These are phyloP conservation scores for Alternaria consortialis DNA, from an alignment of 2,329 filamentous ascomycete species.

Conservation along the genomic window DNA sequence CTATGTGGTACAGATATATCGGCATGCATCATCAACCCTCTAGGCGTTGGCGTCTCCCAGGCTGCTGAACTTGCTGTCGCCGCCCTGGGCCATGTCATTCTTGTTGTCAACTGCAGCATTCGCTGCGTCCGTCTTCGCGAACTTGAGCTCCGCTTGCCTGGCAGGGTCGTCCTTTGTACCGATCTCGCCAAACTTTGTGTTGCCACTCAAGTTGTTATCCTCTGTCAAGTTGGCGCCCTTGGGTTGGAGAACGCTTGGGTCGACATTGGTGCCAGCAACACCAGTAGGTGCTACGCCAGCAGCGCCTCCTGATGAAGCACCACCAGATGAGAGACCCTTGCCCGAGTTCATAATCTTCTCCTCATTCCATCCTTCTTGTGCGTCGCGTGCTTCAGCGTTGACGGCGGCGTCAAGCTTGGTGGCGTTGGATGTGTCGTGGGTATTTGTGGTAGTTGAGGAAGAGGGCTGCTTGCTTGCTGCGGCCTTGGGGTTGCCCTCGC, in stretches of 20 bases:
- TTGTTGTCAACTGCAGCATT: conserved; percentile 32
- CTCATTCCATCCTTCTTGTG: conserved; percentile 51
- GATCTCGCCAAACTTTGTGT: conserved; percentile 54
- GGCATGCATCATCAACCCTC: neutral
- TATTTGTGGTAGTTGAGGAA: conserved; percentile 64
- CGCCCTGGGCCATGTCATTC: conserved; percentile 27
- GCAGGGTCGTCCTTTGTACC: conserved; percentile 66
- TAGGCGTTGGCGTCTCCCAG: conserved; percentile 23
- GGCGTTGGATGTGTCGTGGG: conserved; percentile 63
- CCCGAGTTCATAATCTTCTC: conserved; percentile 53
- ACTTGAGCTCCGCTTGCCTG: conserved; percentile 55
- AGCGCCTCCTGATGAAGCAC: conserved; percentile 30
- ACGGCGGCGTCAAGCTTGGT: conserved; percentile 60
- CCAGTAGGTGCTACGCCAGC: conserved; percentile 50
- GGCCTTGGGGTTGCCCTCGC: conserved; percentile 65
- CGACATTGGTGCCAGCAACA: conserved; percentile 45
- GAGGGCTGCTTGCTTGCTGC: conserved; percentile 61
- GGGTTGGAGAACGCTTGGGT: conserved; percentile 52
- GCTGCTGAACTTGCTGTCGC: conserved; percentile 35
- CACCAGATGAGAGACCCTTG: conserved; percentile 46
- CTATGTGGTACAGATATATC: conserved; percentile 9
- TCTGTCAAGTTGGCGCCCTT: conserved; percentile 63
- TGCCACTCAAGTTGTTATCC: conserved; percentile 41
- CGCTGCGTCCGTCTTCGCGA: conserved; percentile 47
- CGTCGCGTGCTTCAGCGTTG: conserved; percentile 57